Percentiles rank a stretch among this genome's conserved stretches.
Evolutionary conservation across 148 eudicot species (phyloP).

Genomic region (Rhododendron ferrugineum): DNA sequence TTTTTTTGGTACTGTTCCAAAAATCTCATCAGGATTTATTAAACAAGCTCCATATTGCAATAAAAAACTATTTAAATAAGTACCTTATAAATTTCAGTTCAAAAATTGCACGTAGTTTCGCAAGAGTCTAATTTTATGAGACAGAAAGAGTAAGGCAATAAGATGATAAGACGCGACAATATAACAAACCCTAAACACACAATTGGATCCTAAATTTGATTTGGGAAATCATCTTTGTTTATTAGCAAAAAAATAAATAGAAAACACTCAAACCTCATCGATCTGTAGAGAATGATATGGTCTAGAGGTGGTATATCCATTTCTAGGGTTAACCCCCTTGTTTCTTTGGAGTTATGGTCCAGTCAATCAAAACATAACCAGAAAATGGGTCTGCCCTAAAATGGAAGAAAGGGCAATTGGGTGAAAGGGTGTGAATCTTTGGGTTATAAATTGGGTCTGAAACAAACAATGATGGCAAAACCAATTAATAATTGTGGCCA

Average conservation of each 20-base stretch:
- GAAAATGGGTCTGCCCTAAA: constrained; percentile 21
- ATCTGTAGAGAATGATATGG: not conserved
- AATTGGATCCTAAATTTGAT: too few relatives aligned
- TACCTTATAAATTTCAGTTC: too few relatives aligned
- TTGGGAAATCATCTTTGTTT: not conserved
- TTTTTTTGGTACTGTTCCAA: too few relatives aligned
- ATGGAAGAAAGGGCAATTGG: constrained; percentile 12
- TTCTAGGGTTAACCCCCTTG: constrained; percentile 1
- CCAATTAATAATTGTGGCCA: constrained; percentile 11
- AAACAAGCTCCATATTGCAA: too few relatives aligned
- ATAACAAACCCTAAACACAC: too few relatives aligned
- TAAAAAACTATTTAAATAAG: too few relatives aligned
- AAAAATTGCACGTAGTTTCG: too few relatives aligned
- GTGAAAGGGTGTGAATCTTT: constrained; percentile 10
- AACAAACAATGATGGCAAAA: constrained; percentile 25
- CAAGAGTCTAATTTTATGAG: too few relatives aligned
- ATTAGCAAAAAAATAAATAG: not conserved
- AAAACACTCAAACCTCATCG: not conserved
- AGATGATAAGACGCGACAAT: too few relatives aligned
- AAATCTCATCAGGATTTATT: too few relatives aligned
- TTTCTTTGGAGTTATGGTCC: constrained; percentile 10
- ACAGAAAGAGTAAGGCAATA: too few relatives aligned
- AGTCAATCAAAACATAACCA: constrained; percentile 16
- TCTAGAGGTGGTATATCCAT: not conserved
- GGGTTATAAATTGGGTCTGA: constrained; percentile 17